Conservation (phyloP, 2,329 filamentous ascomycete species). For the Dothidotthia symphoricarpi region DNA sequence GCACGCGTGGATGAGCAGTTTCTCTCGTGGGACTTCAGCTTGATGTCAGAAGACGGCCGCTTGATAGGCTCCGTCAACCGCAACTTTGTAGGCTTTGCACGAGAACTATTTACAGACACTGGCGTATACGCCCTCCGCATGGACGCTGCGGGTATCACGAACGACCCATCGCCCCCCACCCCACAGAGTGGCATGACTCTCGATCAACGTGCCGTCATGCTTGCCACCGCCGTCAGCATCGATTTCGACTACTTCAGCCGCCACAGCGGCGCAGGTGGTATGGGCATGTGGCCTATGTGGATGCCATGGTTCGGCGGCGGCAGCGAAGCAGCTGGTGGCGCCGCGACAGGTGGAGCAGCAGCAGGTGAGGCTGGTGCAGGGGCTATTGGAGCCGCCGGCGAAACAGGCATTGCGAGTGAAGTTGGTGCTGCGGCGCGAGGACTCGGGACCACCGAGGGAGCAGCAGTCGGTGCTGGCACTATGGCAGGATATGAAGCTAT, state of each 20-base stretch:
- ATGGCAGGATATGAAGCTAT: slow-evolving; percentile 65
- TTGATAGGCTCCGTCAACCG: slow-evolving; percentile 63
- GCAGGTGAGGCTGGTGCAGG: slow-evolving; percentile 40
- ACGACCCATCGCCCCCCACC: slow-evolving; percentile 41
- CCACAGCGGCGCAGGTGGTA: slow-evolving; percentile 51
- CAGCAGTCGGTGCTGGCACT: slow-evolving; percentile 54
- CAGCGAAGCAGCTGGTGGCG: slow-evolving; percentile 36
- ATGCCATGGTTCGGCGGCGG: slow-evolving; percentile 50
- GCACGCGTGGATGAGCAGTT: slow-evolving; percentile 63
- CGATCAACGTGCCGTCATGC: slow-evolving; percentile 65
- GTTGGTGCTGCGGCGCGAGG: slow-evolving; percentile 48
- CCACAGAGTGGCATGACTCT: slow-evolving; percentile 59
- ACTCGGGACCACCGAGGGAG: slow-evolving; percentile 45
- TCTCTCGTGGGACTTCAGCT: slow-evolving; percentile 64
- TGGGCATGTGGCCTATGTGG: slow-evolving; percentile 50
- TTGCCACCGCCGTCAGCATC: slow-evolving; percentile 63
- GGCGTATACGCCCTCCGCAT: slow-evolving; percentile 64
- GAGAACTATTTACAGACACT: slow-evolving; percentile 65
- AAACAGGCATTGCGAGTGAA: slow-evolving; percentile 47
- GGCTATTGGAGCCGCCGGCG: slow-evolving; percentile 43
- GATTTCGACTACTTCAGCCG: slow-evolving; percentile 69
- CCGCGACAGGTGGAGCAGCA: slow-evolving; percentile 42
- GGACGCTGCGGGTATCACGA: slow-evolving; percentile 55
- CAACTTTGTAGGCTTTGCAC: slow-evolving; percentile 61
- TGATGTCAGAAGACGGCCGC: slow-evolving; percentile 51